Evolutionary conservation across 129 eudicot species (phyloP).

Genomic region (Artemisia argyi): DNA sequence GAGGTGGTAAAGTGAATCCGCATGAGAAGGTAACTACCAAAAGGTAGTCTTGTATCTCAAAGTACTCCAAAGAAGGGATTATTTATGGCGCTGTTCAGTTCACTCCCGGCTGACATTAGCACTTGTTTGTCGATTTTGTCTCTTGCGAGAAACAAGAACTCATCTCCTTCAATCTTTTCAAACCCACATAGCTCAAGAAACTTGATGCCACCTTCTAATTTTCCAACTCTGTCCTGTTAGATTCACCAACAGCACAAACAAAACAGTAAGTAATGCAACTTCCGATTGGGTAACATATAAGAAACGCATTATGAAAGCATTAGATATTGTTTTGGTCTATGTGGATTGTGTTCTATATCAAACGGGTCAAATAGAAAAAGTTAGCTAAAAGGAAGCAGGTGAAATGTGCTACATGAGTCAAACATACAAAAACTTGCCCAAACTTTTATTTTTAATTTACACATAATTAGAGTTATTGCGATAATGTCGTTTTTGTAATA

Average conservation of each 20-base stretch:
- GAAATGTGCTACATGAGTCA: too few relatives aligned
- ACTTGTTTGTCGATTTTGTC: constrained; percentile 76
- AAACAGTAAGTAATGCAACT: not conserved
- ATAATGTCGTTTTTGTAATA: too few relatives aligned
- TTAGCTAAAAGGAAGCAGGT: too few relatives aligned
- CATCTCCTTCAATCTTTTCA: constrained; percentile 71
- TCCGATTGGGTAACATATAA: not conserved
- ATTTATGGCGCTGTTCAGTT: constrained; percentile 67
- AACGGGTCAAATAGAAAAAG: too few relatives aligned
- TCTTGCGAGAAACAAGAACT: constrained; percentile 70
- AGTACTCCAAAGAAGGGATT: constrained; percentile 94
- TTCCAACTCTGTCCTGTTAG: constrained; percentile 81
- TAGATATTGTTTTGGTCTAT: not conserved
- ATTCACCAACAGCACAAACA: not conserved
- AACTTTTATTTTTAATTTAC: too few relatives aligned
- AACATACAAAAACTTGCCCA: too few relatives aligned
- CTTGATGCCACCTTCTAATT: constrained; percentile 68
- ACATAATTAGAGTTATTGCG: too few relatives aligned
- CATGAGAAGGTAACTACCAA: not conserved
- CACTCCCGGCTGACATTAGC: constrained; percentile 68
- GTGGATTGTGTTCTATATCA: too few relatives aligned
- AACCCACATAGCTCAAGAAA: constrained; percentile 92
- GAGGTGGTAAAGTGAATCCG: not conserved
- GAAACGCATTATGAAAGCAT: not conserved
- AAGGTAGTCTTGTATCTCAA: constrained; percentile 16